A percentile compares a stretch with the other conserved stretches of the same genome.
Conservation (phyloP, 257 asterid genomes). For the Coffea canephora region DNA sequence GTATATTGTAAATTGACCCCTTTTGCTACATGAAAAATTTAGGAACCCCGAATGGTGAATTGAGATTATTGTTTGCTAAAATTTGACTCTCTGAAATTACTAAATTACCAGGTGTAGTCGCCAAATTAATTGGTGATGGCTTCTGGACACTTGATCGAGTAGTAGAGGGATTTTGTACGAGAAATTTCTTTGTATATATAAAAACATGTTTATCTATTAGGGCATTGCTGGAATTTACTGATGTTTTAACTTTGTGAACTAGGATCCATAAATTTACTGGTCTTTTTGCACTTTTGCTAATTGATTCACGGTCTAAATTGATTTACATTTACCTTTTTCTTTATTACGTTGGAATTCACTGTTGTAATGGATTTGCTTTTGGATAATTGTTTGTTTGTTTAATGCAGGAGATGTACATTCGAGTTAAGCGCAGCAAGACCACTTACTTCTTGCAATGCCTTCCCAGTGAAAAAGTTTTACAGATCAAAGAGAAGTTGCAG, state of each 20-base stretch:
- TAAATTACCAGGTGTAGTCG: background rate
- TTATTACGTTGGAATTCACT: background rate
- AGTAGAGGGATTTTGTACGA: background rate
- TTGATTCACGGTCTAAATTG: background rate
- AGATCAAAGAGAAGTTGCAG: constrained; percentile 85
- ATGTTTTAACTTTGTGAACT: background rate
- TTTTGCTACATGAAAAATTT: background rate
- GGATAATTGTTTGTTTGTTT: background rate
- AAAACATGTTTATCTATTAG: background rate
- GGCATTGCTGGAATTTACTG: background rate
- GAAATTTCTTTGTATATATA: background rate
- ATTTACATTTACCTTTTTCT: no score
- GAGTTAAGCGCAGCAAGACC: constrained; percentile 81
- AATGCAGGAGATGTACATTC: constrained; percentile 78
- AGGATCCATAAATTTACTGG: background rate
- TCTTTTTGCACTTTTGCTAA: background rate
- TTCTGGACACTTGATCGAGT: background rate
- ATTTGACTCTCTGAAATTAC: background rate
- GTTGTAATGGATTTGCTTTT: background rate
- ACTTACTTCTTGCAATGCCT: constrained; percentile 86
- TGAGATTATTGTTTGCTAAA: background rate
- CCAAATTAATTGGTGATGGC: background rate
- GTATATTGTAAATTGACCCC: background rate
- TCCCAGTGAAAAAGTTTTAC: constrained; percentile 74
- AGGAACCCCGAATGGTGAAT: background rate